A percentile compares a stretch with the other conserved stretches of the same genome.
Conservation (phyloP, 2,329 filamentous ascomycete species). For the Pseudopithomyces chartarum region DNA sequence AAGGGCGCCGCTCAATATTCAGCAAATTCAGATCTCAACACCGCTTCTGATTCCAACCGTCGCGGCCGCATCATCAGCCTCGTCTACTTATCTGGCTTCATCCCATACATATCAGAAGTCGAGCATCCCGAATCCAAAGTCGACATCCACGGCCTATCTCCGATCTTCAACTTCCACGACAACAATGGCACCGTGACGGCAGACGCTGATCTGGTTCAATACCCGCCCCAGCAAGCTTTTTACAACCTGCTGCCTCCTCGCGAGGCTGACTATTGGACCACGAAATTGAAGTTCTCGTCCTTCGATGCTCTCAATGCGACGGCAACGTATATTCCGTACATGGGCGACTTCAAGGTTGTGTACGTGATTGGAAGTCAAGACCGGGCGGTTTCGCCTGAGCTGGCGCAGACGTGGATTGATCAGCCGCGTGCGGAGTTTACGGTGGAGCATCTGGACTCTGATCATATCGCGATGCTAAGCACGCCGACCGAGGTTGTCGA, state of each 20-base stretch:
- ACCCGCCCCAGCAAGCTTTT: constrained; percentile 23
- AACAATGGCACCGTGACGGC: constrained; percentile 13
- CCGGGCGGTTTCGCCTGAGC: constrained; percentile 18
- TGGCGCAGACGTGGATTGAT: constrained; percentile 21
- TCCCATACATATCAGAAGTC: constrained; percentile 27
- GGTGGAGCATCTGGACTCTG: constrained; percentile 18
- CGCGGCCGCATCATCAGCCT: constrained; percentile 25
- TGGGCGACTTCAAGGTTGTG: constrained; percentile 25
- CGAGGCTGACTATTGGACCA: constrained; percentile 11
- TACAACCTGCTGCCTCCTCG: constrained; percentile 27
- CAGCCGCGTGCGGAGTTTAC: constrained; percentile 23
- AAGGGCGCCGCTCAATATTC: constrained; percentile 11
- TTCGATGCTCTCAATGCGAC: constrained; percentile 28
- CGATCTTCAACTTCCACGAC: constrained; percentile 15
- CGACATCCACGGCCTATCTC: constrained; percentile 22
- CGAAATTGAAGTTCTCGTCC: constrained; percentile 20
- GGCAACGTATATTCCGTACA: constrained; percentile 29
- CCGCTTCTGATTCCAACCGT: neutral
- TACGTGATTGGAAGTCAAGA: constrained; percentile 29
- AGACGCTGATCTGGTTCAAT: neutral
- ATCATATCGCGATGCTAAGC: constrained; percentile 34
- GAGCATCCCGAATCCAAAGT: constrained; percentile 12
- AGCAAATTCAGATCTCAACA: neutral
- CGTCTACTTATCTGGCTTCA: constrained; percentile 26
- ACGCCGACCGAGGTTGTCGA: constrained; percentile 23